These are phyloP conservation scores for Colletotrichum sp. DNA, from an alignment of 2,329 filamentous ascomycete species.

Conservation along the genomic window DNA sequence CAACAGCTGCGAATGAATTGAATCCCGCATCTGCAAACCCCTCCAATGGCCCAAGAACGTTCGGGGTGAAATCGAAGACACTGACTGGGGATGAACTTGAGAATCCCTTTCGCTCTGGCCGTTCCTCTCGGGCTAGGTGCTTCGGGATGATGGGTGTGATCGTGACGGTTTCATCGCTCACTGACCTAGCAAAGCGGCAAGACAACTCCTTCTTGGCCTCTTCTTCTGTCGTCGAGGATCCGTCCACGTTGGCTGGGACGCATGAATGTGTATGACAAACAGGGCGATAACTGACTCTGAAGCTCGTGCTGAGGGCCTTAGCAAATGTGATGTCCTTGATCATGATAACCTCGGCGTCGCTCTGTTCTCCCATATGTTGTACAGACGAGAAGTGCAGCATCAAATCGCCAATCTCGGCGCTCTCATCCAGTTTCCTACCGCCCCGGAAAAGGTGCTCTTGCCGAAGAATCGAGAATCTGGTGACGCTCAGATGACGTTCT, in stretches of 20 bases:
- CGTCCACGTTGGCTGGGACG: not conserved
- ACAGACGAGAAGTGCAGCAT: not conserved
- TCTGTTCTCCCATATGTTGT: not conserved
- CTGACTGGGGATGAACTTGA: not conserved
- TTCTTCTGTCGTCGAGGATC: not conserved
- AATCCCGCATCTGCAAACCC: not conserved
- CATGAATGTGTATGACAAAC: fast-evolving
- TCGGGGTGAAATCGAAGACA: not conserved
- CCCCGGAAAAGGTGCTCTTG: not conserved
- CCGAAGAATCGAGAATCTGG: not conserved
- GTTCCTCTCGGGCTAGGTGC: not conserved
- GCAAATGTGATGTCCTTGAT: not conserved
- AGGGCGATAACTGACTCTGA: not conserved
- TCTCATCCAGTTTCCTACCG: fast-evolving
- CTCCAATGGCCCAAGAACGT: not conserved
- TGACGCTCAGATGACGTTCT: not conserved
- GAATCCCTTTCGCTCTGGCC: not conserved
- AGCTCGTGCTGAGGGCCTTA: not conserved
- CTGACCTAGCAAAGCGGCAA: not conserved
- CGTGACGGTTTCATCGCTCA: not conserved
- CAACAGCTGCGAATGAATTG: not conserved
- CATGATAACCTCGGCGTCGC: not conserved
- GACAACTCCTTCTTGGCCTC: not conserved
- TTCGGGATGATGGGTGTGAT: not conserved
- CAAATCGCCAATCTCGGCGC: not conserved